Conservation (phyloP, 202 grass and related monocot genomes). For the Panicum virgatum region DNA sequence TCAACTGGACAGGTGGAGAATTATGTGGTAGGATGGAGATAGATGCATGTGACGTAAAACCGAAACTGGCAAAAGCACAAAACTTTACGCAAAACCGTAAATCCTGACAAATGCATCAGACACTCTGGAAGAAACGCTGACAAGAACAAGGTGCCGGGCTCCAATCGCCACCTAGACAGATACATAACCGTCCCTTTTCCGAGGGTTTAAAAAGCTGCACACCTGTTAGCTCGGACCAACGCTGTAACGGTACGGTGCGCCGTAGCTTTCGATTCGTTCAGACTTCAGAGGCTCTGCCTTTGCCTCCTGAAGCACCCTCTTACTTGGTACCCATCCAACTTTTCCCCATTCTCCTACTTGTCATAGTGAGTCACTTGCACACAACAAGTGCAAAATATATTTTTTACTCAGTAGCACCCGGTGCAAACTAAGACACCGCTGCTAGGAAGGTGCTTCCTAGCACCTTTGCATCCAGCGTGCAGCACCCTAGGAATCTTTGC, state of each 20-base stretch:
- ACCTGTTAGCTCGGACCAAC: neutral
- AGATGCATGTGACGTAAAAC: neutral
- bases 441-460: too few species aligned
- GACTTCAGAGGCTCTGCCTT: neutral
- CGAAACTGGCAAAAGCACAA: neutral
- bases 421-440: too few species aligned
- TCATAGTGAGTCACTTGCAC: too few species aligned
- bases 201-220: neutral
- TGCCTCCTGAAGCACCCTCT: too few species aligned
- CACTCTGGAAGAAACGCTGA: neutral
- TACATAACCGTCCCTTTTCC: neutral
- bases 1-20: neutral
- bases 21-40: neutral
- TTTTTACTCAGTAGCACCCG: too few species aligned
- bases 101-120: neutral
- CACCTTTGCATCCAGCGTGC: too few species aligned
- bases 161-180: neutral
- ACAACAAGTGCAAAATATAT: too few species aligned
- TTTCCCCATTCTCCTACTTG: too few species aligned
- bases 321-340: too few species aligned
- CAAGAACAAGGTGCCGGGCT: neutral
- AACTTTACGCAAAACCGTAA: neutral
- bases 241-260: neutral
- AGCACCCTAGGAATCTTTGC: too few species aligned
- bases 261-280: slow-evolving; percentile 19